These are phyloP conservation scores for Talaromyces sp. DNA, from an alignment of 2,329 filamentous ascomycete species.

Conservation along the genomic window DNA sequence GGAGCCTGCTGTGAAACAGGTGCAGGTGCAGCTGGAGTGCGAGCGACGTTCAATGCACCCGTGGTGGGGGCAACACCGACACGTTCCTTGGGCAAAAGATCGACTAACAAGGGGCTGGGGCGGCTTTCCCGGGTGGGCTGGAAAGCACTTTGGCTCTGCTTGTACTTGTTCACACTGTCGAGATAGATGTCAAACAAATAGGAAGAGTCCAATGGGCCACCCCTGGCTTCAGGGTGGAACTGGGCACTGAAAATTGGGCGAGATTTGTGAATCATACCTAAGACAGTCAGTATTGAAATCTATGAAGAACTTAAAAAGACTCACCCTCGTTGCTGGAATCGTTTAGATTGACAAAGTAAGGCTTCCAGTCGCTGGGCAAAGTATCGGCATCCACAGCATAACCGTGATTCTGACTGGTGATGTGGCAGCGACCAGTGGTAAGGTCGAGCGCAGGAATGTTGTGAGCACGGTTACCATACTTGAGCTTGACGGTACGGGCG, in stretches of 20 bases:
- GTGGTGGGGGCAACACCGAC: slow-evolving; percentile 78
- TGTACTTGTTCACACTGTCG: slow-evolving; percentile 83
- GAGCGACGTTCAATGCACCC: slow-evolving; percentile 45
- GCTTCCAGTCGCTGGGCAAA: slow-evolving; percentile 82
- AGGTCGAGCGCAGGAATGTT: slow-evolving; percentile 95
- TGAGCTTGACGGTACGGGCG: slow-evolving; percentile 90
- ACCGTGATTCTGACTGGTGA: slow-evolving; percentile 97
- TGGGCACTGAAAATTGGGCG: slow-evolving; percentile 97
- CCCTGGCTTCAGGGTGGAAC: slow-evolving; percentile 98
- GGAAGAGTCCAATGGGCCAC: slow-evolving; percentile 89
- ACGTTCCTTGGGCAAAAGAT: slow-evolving; percentile 88
- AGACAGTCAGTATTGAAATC: slow-evolving; percentile 16
- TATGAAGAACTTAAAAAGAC: slow-evolving; percentile 18
- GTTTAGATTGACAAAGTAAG: slow-evolving; percentile 98
- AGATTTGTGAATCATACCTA: slow-evolving; percentile 85
- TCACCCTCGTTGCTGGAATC: slow-evolving; percentile 90
- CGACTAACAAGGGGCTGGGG: slow-evolving; percentile 81
- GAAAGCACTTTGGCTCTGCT: slow-evolving; percentile 71
- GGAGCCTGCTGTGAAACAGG: slow-evolving; percentile 18
- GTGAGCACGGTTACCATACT: slow-evolving; percentile 98
- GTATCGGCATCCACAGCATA: slow-evolving; percentile 89
- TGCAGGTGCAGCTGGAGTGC: slow-evolving; percentile 32
- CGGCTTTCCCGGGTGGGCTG: slow-evolving; percentile 74
- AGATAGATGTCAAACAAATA: slow-evolving; percentile 98
- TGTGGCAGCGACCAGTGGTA: slow-evolving; percentile 95